phyloP scores from a whole-genome alignment of 2,329 filamentous ascomycete genomes.

The Exophiala xenobiotica region DNA sequence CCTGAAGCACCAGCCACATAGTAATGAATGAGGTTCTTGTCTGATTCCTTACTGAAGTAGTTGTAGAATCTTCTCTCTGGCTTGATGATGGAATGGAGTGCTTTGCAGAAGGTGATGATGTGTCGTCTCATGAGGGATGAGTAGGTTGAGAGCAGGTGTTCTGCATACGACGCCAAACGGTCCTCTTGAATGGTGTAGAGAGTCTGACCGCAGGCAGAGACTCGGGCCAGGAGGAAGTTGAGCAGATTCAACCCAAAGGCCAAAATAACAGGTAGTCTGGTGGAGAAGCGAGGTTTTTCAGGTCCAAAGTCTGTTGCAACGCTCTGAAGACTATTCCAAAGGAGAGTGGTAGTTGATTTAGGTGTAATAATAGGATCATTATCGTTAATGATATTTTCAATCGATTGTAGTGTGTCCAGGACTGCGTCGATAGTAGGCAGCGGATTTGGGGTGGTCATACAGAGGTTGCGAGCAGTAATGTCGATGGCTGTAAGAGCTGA shows the following conservation, averaged over 20 bases:
- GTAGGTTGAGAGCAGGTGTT: slow-evolving; percentile 22
- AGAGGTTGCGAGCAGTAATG: slow-evolving; percentile 19
- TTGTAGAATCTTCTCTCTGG: slow-evolving; percentile 26
- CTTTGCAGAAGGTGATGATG: slow-evolving; percentile 23
- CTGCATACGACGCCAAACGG: slow-evolving; percentile 20
- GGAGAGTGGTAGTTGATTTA: slow-evolving; percentile 17
- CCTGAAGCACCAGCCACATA: slow-evolving; percentile 19
- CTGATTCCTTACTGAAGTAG: slow-evolving; percentile 25
- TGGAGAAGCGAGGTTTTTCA: slow-evolving; percentile 18
- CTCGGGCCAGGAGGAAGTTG: slow-evolving; percentile 15
- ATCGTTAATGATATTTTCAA: slow-evolving; percentile 22
- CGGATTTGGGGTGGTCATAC: slow-evolving; percentile 9
- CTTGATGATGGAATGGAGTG: slow-evolving; percentile 26
- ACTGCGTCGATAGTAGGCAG: slow-evolving; percentile 24
- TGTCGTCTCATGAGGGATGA: slow-evolving; percentile 22
- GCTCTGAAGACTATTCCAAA: slow-evolving; percentile 21
- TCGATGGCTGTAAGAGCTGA: slow-evolving; percentile 18
- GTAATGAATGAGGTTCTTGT: slow-evolving; percentile 29
- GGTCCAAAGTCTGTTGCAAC: slow-evolving; percentile 24
- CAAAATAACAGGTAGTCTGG: slow-evolving; percentile 23
- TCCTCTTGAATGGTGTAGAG: slow-evolving; percentile 26
- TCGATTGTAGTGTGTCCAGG: slow-evolving; percentile 22
- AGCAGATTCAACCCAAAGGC: slow-evolving; percentile 24
- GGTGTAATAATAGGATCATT: slow-evolving; percentile 23
- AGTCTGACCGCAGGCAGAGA: slow-evolving; percentile 8